Evolutionary conservation across 225 moss, liverwort and hornwort genomes (phyloP), one percentile per base, ranked within the genome.

Genomic region (Sphagnum contortum): DNA sequence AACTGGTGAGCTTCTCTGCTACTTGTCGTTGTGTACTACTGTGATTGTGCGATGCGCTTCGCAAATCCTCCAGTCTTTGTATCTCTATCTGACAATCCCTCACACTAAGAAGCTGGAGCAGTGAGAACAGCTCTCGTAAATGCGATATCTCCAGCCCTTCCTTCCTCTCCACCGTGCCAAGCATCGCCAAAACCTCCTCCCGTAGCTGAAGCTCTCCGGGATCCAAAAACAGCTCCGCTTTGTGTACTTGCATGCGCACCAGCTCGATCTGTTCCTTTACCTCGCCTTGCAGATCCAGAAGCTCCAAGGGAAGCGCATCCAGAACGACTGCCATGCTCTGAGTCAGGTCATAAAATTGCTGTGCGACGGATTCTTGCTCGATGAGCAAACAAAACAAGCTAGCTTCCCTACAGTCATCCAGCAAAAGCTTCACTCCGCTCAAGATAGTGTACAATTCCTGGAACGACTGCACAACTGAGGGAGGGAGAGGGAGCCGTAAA

Each of bases 271-370:
- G 87, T 8, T 88, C 87, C 48, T 50, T 44, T 3, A 84, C 75
- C 50, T 88, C 87, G 64, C 80, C 87, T 2, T 83, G 75, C n/a
- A 72, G 67, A 12, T 84, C 88, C 6, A 88, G 56, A n/a, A 88
- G 81, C 48, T 82, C 84, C 57, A 88, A 49, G 12, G 88, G 88
- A 54, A 88, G 57, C 2, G 70, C 66, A 47, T 66, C 74, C 72
- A 88, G 48, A 3, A 49, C 77, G 6, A 52, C 66, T 3, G 79
- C 84, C 4, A 88, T 57, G 50, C 70, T 69, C 3, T 72, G 79
- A 6, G 84, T 84, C 49, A 84, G 75, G 10, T 77, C 88, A 45
- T 81, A 8, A 59, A 84, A 88, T 57, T 74, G 56, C 62, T 79
- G 72, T 3, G 69, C 58, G 48, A 77, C 79, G 2, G 69, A 65